Evolutionary conservation across 2,329 filamentous ascomycete genomes (phyloP).

Genomic region (Westerdykella sp.): DNA sequence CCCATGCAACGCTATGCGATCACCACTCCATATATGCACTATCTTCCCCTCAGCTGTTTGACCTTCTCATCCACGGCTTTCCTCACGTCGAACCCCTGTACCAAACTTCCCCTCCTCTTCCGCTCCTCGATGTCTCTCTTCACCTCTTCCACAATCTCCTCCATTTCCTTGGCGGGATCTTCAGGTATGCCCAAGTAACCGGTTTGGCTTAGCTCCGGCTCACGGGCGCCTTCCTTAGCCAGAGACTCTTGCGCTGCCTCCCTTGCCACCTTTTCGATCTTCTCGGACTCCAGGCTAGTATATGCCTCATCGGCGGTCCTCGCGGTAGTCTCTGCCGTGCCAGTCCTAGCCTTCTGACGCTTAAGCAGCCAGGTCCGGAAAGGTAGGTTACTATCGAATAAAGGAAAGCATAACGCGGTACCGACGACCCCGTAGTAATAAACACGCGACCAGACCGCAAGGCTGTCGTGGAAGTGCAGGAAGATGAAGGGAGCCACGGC

Average conservation of each 20-base stretch:
- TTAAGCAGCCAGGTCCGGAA: slow-evolving; percentile 39
- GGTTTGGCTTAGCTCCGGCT: slow-evolving; percentile 38
- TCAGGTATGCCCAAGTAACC: slow-evolving; percentile 72
- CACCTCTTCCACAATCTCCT: slow-evolving; percentile 72
- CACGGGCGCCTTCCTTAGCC: slow-evolving; percentile 11
- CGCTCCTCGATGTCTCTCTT: slow-evolving; percentile 63
- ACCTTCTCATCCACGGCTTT: slow-evolving; percentile 34
- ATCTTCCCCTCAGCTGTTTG: slow-evolving; percentile 21
- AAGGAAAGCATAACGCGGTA: slow-evolving; percentile 57
- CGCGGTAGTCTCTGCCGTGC: slow-evolving; percentile 38
- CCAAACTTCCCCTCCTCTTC: slow-evolving; percentile 39
- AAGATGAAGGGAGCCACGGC: slow-evolving; percentile 78
- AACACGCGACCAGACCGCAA: slow-evolving; percentile 74
- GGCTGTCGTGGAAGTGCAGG: slow-evolving; percentile 63
- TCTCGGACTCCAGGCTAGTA: slow-evolving; percentile 1
- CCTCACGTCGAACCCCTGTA: slow-evolving; percentile 32
- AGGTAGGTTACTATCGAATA: slow-evolving; percentile 79
- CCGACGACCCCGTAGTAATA: slow-evolving; percentile 81
- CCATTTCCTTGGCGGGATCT: slow-evolving; percentile 68
- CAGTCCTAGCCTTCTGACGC: slow-evolving; percentile 19
- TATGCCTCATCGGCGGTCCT: not conserved
- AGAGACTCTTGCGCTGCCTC: slow-evolving; percentile 23
- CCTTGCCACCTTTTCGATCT: slow-evolving; percentile 27
- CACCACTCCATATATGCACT: too few species aligned
- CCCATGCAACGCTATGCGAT: too few species aligned